Percentiles rank a stretch among this genome's conserved stretches.
Conservation (phyloP, 306 rosid species). For the Malus fusca region DNA sequence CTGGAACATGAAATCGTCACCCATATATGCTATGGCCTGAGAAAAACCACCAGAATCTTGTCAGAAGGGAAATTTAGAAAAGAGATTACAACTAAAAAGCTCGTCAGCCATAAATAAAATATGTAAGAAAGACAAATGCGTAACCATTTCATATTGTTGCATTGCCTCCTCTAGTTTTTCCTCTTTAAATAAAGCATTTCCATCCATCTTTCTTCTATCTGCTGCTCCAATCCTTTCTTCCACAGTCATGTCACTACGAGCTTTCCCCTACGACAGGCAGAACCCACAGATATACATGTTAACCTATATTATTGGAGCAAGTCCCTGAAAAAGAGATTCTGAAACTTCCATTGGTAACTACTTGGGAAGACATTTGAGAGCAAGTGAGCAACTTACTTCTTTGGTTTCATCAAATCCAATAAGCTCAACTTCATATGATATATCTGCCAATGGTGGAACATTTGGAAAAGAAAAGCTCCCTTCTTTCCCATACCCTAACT, state of each 20-base stretch:
- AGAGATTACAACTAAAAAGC: neutral
- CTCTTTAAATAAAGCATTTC: slow-evolving; percentile 76
- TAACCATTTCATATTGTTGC: slow-evolving; percentile 98
- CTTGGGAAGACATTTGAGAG: neutral
- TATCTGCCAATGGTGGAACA: slow-evolving; percentile 93
- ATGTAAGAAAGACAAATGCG: slow-evolving; percentile 29
- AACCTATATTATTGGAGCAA: slow-evolving; percentile 21
- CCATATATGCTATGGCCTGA: slow-evolving; percentile 93
- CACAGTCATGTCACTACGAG: slow-evolving; percentile 93
- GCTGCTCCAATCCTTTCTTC: slow-evolving; percentile 94
- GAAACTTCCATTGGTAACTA: neutral
- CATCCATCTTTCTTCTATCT: slow-evolving; percentile 88
- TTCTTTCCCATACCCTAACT: slow-evolving; percentile 82
- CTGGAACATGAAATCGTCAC: slow-evolving; percentile 96
- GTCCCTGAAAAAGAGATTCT: neutral
- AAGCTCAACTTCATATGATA: slow-evolving; percentile 87
- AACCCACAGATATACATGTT: slow-evolving; percentile 10
- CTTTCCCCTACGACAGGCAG: slow-evolving; percentile 53
- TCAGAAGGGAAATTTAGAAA: neutral
- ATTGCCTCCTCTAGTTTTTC: slow-evolving; percentile 94
- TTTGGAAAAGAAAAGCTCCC: slow-evolving; percentile 93
- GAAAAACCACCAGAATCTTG: neutral
- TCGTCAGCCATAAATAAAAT: slow-evolving; percentile 1
- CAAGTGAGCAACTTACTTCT: slow-evolving; percentile 49
- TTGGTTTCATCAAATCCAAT: slow-evolving; percentile 88